Conservation (phyloP, 1,284 basidiomycete species). For the Austroboletus novae-zelandiae region DNA sequence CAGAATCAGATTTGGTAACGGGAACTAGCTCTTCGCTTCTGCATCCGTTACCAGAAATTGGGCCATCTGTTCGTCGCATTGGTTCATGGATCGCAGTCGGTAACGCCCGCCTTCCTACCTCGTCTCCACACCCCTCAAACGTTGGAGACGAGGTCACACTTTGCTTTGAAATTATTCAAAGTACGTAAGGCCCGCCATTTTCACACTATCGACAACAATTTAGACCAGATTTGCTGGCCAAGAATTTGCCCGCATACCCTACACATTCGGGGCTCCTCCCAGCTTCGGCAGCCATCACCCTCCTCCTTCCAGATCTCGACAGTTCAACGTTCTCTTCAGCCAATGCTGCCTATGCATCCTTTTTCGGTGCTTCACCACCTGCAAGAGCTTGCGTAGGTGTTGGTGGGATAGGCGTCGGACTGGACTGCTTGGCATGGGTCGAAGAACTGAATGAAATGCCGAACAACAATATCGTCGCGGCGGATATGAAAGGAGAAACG, state of each 20-base stretch:
- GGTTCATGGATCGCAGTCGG: slow-evolving; percentile 57
- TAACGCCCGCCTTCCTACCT: slow-evolving; percentile 44
- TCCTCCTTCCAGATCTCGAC: slow-evolving; percentile 83
- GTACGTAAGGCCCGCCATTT: slow-evolving; percentile 37
- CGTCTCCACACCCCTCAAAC: slow-evolving; percentile 39
- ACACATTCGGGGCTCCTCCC: slow-evolving; percentile 39
- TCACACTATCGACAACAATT: slow-evolving; percentile 3
- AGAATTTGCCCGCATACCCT: slow-evolving; percentile 1
- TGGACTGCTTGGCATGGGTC: slow-evolving; percentile 74
- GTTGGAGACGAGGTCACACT: slow-evolving; percentile 61
- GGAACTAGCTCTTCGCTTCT: background rate
- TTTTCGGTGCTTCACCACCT: slow-evolving; percentile 91
- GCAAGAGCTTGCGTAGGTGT: slow-evolving; percentile 90
- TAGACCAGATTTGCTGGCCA: slow-evolving; percentile 12
- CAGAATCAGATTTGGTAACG: background rate
- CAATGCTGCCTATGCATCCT: slow-evolving; percentile 76
- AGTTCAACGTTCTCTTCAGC: slow-evolving; percentile 60
- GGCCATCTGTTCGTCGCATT: slow-evolving; percentile 23
- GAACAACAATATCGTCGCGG: slow-evolving; percentile 20
- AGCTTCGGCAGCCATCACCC: slow-evolving; percentile 76
- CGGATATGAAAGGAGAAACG: slow-evolving; percentile 25
- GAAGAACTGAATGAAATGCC: slow-evolving; percentile 33
- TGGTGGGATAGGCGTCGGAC: slow-evolving; percentile 50
- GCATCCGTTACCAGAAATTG: slow-evolving; percentile 6
- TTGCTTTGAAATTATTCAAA: slow-evolving; percentile 59